Evolutionary conservation across 2,329 filamentous ascomycete genomes (phyloP), one percentile per base, ranked within the genome.

Genomic region (Exophiala sp.): DNA sequence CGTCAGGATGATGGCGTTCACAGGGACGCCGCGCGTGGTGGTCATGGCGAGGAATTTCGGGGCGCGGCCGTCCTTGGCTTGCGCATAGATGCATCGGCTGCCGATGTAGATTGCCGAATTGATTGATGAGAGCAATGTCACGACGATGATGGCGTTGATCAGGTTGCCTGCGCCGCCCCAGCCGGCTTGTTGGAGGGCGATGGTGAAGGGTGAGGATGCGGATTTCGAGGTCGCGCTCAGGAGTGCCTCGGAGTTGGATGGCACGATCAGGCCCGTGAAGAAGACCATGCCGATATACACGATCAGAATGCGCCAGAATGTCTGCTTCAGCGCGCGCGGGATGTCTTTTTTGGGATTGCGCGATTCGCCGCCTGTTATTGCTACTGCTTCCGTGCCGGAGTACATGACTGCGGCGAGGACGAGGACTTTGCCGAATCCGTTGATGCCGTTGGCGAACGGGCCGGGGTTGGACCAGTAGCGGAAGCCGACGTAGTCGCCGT

Each of bases 71-170:
- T 75, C 75, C 57, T 76, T 58, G 0, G 69, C 69, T 2, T 71
- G 60, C 23, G 67, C 67, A 56, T 76, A 78, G 8, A 80, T 68
- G 48, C 73, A 73, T 2, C 77, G 71, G 5, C 74, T 77, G 9
- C 72, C 74, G 2, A 72, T 71, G 60, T 75, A 74, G 45, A 89
- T 70, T 61, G 77, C 79, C 57, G 83, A 80, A 58, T 88, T 88
- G 0, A 78, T 81, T 0, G 83, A 76, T 0, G 83, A 87, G 68
- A 80, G 83, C 0, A 82, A 84, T 0, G 82, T 85, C 0, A 82
- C 86, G 57, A 89, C 74, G 58, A 90, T 82, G 21, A 89, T 74
- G 29, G 84, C 85, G 64, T 91, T 91, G 67, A 90, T 82, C 47
- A 90, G 78, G 4, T 80, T 81, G 0, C 84, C 82, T 3, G 89